These are phyloP conservation scores for Aureobasidium pullulans DNA, from an alignment of 2,329 filamentous ascomycete genomes.

Conservation along the genomic window DNA sequence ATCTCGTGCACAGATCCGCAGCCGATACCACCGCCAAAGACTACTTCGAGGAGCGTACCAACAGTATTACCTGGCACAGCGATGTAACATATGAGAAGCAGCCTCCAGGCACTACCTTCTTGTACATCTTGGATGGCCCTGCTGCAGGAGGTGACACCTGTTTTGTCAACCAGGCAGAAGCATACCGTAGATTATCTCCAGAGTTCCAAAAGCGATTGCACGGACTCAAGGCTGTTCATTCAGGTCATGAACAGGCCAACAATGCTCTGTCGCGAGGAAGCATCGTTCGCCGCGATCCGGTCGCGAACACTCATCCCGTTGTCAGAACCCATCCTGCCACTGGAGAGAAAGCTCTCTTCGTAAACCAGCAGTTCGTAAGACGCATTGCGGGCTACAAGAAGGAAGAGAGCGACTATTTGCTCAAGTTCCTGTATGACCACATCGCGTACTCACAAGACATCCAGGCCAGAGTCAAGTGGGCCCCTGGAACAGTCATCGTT, in stretches of 20 bases:
- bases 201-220: constrained; percentile 74
- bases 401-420: constrained; percentile 71
- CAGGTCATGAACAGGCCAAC: constrained; percentile 69
- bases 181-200: constrained; percentile 73
- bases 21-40: constrained; percentile 53
- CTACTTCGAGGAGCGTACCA: constrained; percentile 64
- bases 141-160: constrained; percentile 75
- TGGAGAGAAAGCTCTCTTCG: constrained; percentile 73
- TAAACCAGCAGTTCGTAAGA: constrained; percentile 80
- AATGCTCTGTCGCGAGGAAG: constrained; percentile 59
- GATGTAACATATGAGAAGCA: constrained; percentile 85
- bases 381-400: constrained; percentile 77
- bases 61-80: constrained; percentile 80
- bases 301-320: constrained; percentile 67
- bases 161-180: constrained; percentile 71
- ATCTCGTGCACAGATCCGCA: constrained; percentile 68
- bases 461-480: constrained; percentile 70
- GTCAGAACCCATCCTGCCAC: constrained; percentile 73
- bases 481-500: constrained; percentile 69
- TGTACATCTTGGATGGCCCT: constrained; percentile 80
- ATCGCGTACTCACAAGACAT: constrained; percentile 65
- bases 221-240: constrained; percentile 73
- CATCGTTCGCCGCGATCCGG: constrained; percentile 67
- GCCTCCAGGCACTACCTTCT: constrained; percentile 81
- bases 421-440: constrained; percentile 73